phyloP scores from a whole-genome alignment of 345 rosid genomes.

The Barbarea vulgaris region DNA sequence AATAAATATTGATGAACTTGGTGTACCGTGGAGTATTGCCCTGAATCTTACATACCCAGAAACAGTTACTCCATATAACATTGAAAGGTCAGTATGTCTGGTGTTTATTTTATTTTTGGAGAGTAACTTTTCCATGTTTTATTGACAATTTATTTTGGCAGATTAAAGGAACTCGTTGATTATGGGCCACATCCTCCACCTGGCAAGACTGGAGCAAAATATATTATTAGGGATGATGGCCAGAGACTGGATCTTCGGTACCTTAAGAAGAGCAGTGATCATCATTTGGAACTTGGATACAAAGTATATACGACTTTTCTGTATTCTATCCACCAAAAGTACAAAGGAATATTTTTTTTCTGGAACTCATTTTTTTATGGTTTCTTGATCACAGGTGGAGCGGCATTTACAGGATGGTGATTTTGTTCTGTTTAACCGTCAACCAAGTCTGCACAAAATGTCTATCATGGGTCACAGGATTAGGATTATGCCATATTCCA shows the following conservation, averaged over 20 bases:
- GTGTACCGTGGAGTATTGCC: slow-evolving; percentile 99
- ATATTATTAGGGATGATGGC: slow-evolving; percentile 97
- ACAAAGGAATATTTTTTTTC: not conserved
- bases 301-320: slow-evolving; percentile 43
- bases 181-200: slow-evolving; percentile 98
- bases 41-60: slow-evolving; percentile 94
- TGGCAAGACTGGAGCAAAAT: slow-evolving; percentile 95
- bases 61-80: slow-evolving; percentile 95
- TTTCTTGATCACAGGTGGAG: slow-evolving; percentile 73
- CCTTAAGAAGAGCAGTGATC: slow-evolving; percentile 98
- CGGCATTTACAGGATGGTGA: slow-evolving; percentile 94
- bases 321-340: not conserved
- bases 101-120: not conserved
- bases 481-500: slow-evolving; percentile 97
- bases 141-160: slow-evolving; percentile 34
- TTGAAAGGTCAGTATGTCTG: slow-evolving; percentile 63
- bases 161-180: slow-evolving; percentile 95
- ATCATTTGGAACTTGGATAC: slow-evolving; percentile 97
- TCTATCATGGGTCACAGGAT: slow-evolving; percentile 98
- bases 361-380: slow-evolving; percentile 10
- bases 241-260: slow-evolving; percentile 98
- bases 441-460: slow-evolving; percentile 99
- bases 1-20: slow-evolving; percentile 89
- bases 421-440: slow-evolving; percentile 91
- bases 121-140: not conserved